Conservation (phyloP, 805 yeast species). For the Sugiyamaella boreocaroliniensis region DNA sequence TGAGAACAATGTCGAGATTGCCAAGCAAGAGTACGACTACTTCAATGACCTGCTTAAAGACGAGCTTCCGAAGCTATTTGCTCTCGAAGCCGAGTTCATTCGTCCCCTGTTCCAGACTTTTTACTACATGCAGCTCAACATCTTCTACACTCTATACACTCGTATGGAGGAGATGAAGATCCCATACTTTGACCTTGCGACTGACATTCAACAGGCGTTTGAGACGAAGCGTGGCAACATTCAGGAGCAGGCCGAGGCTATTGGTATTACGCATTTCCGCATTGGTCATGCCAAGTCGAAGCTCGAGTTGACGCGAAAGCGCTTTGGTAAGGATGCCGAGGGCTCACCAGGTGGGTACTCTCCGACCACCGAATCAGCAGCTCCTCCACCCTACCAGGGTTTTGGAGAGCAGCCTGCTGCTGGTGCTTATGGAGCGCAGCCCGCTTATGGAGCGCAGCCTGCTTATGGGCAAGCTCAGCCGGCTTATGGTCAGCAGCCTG, state of each 20-base stretch:
- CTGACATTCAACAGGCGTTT: conserved; percentile 80
- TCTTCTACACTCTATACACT: conserved; percentile 84
- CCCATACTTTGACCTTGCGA: conserved; percentile 83
- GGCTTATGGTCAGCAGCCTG: conserved; percentile 19
- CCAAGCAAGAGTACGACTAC: conserved; percentile 93
- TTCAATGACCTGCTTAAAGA: conserved; percentile 89
- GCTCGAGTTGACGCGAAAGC: conserved; percentile 73
- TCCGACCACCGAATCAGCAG: conserved; percentile 1
- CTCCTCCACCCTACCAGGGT: conserved; percentile 33
- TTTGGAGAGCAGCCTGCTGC: conserved; percentile 33
- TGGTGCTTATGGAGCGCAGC: conserved; percentile 27
- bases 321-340: conserved; percentile 40
- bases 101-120: conserved; percentile 89
- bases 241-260: conserved; percentile 81
- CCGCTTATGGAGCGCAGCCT: conserved; percentile 27
- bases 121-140: conserved; percentile 96
- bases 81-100: conserved; percentile 84
- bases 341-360: conserved; percentile 34
- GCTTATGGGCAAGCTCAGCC: conserved; percentile 33
- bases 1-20: conserved; percentile 82
- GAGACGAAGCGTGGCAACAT: conserved; percentile 78
- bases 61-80: conserved; percentile 82
- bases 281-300: conserved; percentile 81
- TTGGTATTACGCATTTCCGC: conserved; percentile 86
- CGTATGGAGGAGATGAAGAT: conserved; percentile 95